Evolutionary conservation across 2,329 filamentous ascomycete species (phyloP).

Genomic region (Aspergillus texensis): DNA sequence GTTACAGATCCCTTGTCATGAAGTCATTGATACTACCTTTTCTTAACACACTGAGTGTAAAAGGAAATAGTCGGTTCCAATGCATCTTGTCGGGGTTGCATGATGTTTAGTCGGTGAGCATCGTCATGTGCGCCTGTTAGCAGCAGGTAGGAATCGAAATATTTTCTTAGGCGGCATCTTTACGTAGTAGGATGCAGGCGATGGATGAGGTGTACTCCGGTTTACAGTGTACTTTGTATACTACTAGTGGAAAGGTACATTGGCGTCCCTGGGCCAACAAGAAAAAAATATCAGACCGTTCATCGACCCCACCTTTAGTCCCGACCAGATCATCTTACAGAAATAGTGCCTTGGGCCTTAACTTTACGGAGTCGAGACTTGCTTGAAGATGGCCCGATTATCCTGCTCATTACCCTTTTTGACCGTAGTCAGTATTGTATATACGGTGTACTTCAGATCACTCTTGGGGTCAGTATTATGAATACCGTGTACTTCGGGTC

Average conservation of each 20-base stretch:
- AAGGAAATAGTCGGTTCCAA: not conserved
- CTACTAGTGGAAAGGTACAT: conserved; percentile 3
- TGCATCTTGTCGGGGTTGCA: not conserved
- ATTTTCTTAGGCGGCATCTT: not conserved
- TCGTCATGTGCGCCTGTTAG: not conserved
- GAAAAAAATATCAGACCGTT: conserved; percentile 2
- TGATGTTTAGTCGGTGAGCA: not conserved
- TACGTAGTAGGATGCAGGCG: not conserved
- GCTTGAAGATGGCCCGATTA: not conserved
- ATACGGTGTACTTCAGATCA: conserved; percentile 7
- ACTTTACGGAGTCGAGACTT: conserved; percentile 2
- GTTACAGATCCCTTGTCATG: not conserved
- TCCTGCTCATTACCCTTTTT: not conserved
- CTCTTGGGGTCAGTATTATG: not conserved
- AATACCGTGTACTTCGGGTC: conserved; percentile 3
- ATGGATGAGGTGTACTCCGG: conserved; percentile 1
- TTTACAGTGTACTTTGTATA: conserved; percentile 5
- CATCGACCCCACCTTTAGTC: not conserved
- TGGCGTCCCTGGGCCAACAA: not conserved
- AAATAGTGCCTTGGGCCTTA: not conserved
- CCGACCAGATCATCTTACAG: conserved; percentile 1
- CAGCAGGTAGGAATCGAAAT: not conserved
- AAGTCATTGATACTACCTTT: not conserved
- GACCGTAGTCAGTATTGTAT: conserved; percentile 3
- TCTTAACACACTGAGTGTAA: not conserved